Conservation (phyloP, 179 eudicot genomes). For the Pouteria campechiana region DNA sequence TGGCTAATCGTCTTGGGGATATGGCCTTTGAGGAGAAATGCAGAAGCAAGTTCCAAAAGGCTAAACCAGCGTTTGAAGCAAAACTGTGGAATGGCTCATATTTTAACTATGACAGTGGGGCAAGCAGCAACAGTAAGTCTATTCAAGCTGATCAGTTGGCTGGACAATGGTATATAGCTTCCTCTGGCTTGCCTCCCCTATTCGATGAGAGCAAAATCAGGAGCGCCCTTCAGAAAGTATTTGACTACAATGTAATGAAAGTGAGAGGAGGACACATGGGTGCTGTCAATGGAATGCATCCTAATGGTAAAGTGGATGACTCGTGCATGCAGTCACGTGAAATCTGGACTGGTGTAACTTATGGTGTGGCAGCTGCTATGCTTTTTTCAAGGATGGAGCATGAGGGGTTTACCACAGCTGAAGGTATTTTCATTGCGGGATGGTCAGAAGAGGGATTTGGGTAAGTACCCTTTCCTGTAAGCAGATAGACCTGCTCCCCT, state of each 20-base stretch:
- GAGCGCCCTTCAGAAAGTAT: constrained; percentile 66
- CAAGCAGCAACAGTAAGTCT: constrained; percentile 88
- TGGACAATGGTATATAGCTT: constrained; percentile 92
- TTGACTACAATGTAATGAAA: constrained; percentile 90
- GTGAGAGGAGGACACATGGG: constrained; percentile 83
- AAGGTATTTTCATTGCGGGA: constrained; percentile 85
- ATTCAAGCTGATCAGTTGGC: constrained; percentile 95
- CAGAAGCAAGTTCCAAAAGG: constrained; percentile 50
- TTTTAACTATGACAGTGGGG: constrained; percentile 94
- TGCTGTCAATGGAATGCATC: constrained; percentile 95
- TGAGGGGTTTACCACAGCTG: constrained; percentile 72
- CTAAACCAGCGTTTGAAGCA: constrained; percentile 53
- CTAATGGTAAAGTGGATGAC: constrained; percentile 85
- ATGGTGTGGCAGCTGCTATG: constrained; percentile 86
- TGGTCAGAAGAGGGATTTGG: constrained; percentile 98
- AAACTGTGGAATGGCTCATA: constrained; percentile 94
- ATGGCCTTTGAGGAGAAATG: constrained; percentile 63
- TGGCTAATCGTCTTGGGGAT: constrained; percentile 87
- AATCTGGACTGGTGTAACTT: constrained; percentile 96
- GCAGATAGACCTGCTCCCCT: too few species aligned
- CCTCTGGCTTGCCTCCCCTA: constrained; percentile 80
- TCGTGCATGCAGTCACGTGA: constrained; percentile 99
- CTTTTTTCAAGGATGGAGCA: constrained; percentile 91
- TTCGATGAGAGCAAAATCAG: constrained; percentile 60
- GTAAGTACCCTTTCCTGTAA: constrained; percentile 23